Base-by-base conservation (phyloP, 2,329 filamentous ascomycete species). In the Neonectria coccinea region DNA sequence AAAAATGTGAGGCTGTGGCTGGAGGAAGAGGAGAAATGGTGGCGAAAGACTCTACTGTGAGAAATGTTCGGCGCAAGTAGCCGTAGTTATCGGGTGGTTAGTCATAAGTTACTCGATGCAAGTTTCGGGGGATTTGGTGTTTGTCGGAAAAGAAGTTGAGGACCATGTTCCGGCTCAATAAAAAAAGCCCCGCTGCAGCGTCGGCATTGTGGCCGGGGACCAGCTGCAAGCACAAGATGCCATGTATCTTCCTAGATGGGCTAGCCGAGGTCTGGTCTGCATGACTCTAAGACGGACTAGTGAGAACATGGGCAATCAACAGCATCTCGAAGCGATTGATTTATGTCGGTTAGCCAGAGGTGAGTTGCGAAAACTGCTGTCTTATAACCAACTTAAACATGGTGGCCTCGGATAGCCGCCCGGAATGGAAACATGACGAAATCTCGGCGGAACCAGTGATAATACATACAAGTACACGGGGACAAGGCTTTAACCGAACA, bases 21-120 rank as follows among this genome's bases (percentile, higher is more conserved):
- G 4, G 73, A 79, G 33, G 79, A 84, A 62, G 82, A 84, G 63
- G 82, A 83, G 62, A 75, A 72, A 56, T 85, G 83, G 83, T 85
- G 83, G 82, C 75, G 75, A 59, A 80, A 75, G 66, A 80, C 79
- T 0, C 53, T 83, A 56, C 57, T 83, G 9, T 69, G 57, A 68
- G 33, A 42, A 42, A 16, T 33, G 6, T 14, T 29, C 9, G 8
- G 29, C 9, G 9, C 29, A 29, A 8, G 29, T 10, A 29, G 29
- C 29, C 6, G 3, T 6, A 6, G 25, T 25, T 25, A 25, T 25
- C 25, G 5, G 25, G 5, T 25, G 8, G 8, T 5, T 29, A 29
- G 29, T 10, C 2, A 10, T 10, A 29, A 22, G 7, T 29, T 9
- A 29, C 6, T 29, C 6, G 29, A 29, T 29, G 9, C 29, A 29